These are phyloP conservation scores for Aspergillus alliaceus DNA, from an alignment of 2,329 filamentous ascomycete genomes.

Conservation along the genomic window DNA sequence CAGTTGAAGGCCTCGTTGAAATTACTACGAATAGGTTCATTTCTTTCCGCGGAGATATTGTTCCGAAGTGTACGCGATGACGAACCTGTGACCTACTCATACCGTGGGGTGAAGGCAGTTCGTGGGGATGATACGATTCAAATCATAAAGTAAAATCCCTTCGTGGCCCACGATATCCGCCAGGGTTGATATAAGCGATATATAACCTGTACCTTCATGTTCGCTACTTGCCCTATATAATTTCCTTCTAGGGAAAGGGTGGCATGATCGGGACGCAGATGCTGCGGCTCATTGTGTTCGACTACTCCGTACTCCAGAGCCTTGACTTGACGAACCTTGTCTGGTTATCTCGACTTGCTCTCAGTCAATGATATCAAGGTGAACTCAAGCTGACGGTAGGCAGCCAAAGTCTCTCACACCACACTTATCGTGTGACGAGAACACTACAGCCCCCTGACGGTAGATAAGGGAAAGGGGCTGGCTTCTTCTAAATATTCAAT, in stretches of 20 bases:
- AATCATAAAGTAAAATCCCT: background rate
- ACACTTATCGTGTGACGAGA: background rate
- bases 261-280: background rate
- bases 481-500: background rate
- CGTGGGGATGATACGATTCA: background rate
- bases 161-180: no score
- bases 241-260: background rate
- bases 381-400: background rate
- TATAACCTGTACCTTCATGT: background rate
- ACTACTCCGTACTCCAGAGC: no score
- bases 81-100: background rate
- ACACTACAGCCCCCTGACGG: background rate
- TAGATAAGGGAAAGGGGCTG: background rate
- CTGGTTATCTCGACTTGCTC: no score
- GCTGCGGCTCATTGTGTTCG: no score
- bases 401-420: background rate
- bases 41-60: background rate
- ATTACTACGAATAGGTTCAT: background rate
- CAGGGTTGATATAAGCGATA: no score
- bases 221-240: background rate
- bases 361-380: background rate
- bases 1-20: no score
- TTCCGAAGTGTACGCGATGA: background rate
- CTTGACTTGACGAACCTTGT: no score
- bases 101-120: background rate